Base-by-base conservation (phyloP, 208 protist species). In the Trypanosoma platydactyli region DNA sequence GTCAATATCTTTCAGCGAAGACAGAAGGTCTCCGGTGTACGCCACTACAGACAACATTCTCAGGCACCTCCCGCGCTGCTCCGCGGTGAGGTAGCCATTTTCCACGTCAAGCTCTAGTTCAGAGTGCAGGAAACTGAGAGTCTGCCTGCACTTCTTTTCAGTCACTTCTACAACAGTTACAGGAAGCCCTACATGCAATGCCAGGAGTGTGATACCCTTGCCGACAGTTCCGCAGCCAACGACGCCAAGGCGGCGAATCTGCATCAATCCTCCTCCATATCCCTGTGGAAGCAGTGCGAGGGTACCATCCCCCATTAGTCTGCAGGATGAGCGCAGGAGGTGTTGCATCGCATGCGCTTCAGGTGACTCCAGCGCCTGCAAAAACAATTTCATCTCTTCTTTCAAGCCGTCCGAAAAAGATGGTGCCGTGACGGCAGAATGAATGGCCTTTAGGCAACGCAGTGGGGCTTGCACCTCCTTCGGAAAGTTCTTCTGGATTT, bases 161-260 rank as follows among this genome's bases (percentile, higher is more conserved):
- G 94, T 82, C 59, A 80, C 68, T 64, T 95, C 91, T 40, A 96
- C 77, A 9, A 98, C 54, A 24, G 80, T 62, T 12, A 97, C 88
- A 24, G 73, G 69, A n/a, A 85, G 48, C 20, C 62, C 59, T 57
- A 64, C 65, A 50, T 79, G 68, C 20, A 96, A 66, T 5, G 88
- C 65, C n/a, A 84, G 66, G 24, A 94, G 78, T 0, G 81, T 83
- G 42, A 98, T 81, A 1, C 84, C 89, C 12, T 75, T 78, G 35
- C 90, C 92, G 70, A 96, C 81, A 18, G 80, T 81, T 16, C 90
- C 90, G 20, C 86, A 85, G 22, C 94, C 92, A 46, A 98, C 77
- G 30, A 98, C 78, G 35, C 70, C 81, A 3, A 92, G 66, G 9
- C 48, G 61, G 11, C 70, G 64, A 29, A 94, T 44, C 12, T 52